These are phyloP conservation scores for Hirsutella rhossiliensis DNA, from an alignment of 2,329 filamentous ascomycete genomes.

Conservation along the genomic window DNA sequence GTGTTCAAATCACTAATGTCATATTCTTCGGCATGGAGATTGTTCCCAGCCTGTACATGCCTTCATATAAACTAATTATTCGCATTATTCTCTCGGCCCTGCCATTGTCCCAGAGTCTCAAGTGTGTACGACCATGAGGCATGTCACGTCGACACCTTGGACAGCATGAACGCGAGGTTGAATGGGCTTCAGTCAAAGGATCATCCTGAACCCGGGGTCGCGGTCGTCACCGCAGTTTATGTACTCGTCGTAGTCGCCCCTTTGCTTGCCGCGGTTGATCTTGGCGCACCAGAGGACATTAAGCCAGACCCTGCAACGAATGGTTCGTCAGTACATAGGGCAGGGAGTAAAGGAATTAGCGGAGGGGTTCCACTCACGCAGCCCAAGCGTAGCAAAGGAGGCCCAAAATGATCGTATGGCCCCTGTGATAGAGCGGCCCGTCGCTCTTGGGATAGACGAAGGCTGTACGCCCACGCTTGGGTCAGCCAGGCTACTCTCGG, in stretches of 20 bases:
- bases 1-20: too few relatives aligned
- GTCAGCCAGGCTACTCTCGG: too few relatives aligned
- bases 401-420: conserved; percentile 49
- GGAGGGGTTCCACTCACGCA: conserved; percentile 32
- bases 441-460: conserved; percentile 49
- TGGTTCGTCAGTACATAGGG: background rate
- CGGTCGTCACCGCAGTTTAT: conserved; percentile 48
- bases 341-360: background rate
- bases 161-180: background rate
- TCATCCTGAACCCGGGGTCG: conserved; percentile 48
- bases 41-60: too few relatives aligned
- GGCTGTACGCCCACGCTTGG: too few relatives aligned
- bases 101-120: background rate
- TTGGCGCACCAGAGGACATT: conserved; percentile 53
- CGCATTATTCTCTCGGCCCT: too few relatives aligned
- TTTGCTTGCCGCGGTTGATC: conserved; percentile 49
- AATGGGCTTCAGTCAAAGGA: conserved; percentile 28
- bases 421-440: conserved; percentile 44
- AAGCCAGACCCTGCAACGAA: conserved; percentile 33
- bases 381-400: conserved; percentile 52
- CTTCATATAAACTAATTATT: too few relatives aligned
- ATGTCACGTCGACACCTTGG: background rate
- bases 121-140: too few relatives aligned
- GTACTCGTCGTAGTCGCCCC: conserved; percentile 46
- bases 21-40: too few relatives aligned